Conservation (phyloP, 768 basidiomycete genomes). For the Tephrocybe sp. region DNA sequence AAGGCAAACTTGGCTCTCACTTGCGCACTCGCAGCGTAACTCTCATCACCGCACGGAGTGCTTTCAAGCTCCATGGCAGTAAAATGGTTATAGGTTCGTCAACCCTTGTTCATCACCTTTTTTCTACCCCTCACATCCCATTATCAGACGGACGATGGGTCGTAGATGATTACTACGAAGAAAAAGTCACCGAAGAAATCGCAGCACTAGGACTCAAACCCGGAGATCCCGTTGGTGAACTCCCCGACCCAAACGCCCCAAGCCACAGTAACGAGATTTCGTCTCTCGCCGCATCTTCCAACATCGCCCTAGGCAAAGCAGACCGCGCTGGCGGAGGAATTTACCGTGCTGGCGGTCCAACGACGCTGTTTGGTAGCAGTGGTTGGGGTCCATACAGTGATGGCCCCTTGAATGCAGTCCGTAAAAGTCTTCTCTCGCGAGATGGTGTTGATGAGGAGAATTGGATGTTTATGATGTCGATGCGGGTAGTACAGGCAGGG, state of each 20-base stretch:
- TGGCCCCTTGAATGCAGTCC: conserved; percentile 79
- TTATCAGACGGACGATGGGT: conserved; percentile 84
- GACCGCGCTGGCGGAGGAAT: conserved; percentile 58
- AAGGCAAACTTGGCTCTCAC: conserved; percentile 85
- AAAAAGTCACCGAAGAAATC: conserved; percentile 72
- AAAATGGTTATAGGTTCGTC: conserved; percentile 81
- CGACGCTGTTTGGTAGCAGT: conserved; percentile 82
- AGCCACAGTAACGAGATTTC: conserved; percentile 45
- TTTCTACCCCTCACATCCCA: neutral
- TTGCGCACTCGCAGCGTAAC: conserved; percentile 91
- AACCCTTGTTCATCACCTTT: neutral
- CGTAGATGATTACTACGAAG: conserved; percentile 94
- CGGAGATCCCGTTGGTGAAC: conserved; percentile 79
- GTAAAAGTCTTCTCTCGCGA: conserved; percentile 74
- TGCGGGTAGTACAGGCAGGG: conserved; percentile 59
- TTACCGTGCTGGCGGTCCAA: conserved; percentile 89
- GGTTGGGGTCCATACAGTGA: conserved; percentile 90
- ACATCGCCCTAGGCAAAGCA: conserved; percentile 32
- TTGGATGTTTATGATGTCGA: conserved; percentile 86
- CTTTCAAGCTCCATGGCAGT: conserved; percentile 91
- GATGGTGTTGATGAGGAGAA: conserved; percentile 85
- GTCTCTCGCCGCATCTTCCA: conserved; percentile 35
- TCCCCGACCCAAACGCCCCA: conserved; percentile 67
- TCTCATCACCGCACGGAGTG: conserved; percentile 87
- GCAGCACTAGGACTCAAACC: conserved; percentile 79